A percentile compares a stretch with the other conserved stretches of the same genome.
These are phyloP conservation scores for Akebia trifoliata DNA, from an alignment of 164 flowering plant species.

Conservation along the genomic window DNA sequence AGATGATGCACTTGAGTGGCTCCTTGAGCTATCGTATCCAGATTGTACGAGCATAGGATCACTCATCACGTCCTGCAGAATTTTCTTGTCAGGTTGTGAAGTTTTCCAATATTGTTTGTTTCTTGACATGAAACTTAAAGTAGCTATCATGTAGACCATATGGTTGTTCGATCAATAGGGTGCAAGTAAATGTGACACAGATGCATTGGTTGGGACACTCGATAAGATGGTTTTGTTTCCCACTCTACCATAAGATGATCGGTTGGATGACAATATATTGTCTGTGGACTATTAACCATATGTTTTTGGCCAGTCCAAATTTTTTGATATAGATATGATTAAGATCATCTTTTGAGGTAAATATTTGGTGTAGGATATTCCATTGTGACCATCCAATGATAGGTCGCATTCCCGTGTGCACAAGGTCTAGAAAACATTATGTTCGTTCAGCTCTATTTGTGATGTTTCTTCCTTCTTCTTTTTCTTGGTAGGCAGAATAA, in stretches of 20 bases:
- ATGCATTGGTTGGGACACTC: background rate
- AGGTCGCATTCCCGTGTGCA: background rate
- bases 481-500: too few relatives aligned
- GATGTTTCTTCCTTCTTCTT: too few relatives aligned
- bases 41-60: conserved; percentile 15
- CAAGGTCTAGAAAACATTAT: too few relatives aligned
- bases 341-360: background rate
- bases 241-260: background rate
- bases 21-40: conserved; percentile 29
- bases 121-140: background rate
- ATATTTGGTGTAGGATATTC: background rate
- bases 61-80: conserved; percentile 31
- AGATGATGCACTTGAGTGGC: conserved; percentile 27
- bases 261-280: too few relatives aligned
- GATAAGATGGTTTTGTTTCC: background rate
- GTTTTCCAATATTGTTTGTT: background rate
- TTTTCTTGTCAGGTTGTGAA: background rate
- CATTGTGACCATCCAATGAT: background rate
- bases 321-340: too few relatives aligned
- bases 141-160: background rate
- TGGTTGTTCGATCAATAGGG: background rate
- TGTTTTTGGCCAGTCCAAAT: too few relatives aligned
- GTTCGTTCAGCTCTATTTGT: too few relatives aligned
- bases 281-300: too few relatives aligned
- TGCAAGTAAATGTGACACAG: background rate